These are phyloP conservation scores for Vickermania ingenoplastis DNA, from an alignment of 208 protist genomes.

Conservation along the genomic window DNA sequence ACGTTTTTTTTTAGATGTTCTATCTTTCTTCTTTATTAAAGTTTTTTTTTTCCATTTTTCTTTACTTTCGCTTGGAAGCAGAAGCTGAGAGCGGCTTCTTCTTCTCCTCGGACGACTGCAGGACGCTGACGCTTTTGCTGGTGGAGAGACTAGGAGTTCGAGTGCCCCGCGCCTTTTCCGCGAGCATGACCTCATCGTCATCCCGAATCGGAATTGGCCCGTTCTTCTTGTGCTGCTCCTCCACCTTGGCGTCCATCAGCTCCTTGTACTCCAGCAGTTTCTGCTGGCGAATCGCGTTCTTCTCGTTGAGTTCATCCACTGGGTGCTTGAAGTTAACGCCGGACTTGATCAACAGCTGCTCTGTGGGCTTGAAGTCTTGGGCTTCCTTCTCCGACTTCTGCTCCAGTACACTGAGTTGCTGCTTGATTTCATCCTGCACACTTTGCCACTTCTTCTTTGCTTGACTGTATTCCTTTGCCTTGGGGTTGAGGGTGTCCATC, in stretches of 20 bases:
- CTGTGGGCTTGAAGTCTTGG: conserved; percentile 61
- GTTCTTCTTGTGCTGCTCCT: not conserved
- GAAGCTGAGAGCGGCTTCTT: not conserved
- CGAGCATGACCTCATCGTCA: not conserved
- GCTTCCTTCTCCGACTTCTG: conserved; percentile 38
- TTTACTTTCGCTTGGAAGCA: not conserved
- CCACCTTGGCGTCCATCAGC: conserved; percentile 38
- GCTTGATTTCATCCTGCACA: conserved; percentile 42
- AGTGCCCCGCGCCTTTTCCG: not conserved
- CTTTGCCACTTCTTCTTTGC: conserved; percentile 58
- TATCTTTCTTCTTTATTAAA: no score
- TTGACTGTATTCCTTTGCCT: conserved; percentile 79
- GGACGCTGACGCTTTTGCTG: not conserved
- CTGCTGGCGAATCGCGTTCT: conserved; percentile 47
- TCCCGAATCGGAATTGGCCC: not conserved
- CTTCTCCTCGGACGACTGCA: not conserved
- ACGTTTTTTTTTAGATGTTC: no score
- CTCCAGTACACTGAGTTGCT: conserved; percentile 42
- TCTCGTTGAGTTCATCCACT: conserved; percentile 47
- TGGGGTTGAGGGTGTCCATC: conserved; percentile 83
- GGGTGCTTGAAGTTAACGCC: conserved; percentile 62
- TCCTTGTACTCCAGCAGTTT: conserved; percentile 75
- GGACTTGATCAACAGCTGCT: conserved; percentile 41
- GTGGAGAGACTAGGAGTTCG: not conserved
- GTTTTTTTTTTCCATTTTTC: no score